Evolutionary conservation across 1,284 basidiomycete species (phyloP).

Genomic region (Ustilago nuda): DNA sequence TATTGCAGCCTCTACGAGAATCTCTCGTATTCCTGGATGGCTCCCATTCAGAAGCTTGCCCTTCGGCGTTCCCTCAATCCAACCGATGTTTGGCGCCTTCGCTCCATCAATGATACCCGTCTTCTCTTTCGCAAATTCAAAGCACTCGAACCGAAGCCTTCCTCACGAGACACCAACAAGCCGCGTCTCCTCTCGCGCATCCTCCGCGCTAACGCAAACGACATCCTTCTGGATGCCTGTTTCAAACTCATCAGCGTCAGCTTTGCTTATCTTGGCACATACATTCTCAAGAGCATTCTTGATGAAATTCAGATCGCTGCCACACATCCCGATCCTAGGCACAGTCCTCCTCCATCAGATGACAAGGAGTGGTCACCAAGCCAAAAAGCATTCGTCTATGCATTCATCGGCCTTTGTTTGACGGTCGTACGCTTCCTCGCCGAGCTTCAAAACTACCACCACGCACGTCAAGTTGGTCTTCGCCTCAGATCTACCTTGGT

Average conservation of each 20-base stretch:
- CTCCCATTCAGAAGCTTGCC: slow-evolving; percentile 50
- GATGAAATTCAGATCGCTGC: slow-evolving; percentile 43
- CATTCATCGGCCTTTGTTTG: slow-evolving; percentile 43
- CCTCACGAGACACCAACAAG: background rate
- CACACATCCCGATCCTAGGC: background rate
- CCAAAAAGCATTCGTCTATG: slow-evolving; percentile 51
- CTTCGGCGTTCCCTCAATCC: slow-evolving; percentile 46
- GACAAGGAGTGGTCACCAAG: slow-evolving; percentile 45
- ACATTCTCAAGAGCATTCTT: slow-evolving; percentile 54
- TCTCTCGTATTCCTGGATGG: slow-evolving; percentile 61
- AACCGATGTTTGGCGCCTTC: slow-evolving; percentile 56
- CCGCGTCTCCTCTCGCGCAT: slow-evolving; percentile 37
- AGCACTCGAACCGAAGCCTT: slow-evolving; percentile 7
- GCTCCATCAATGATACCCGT: slow-evolving; percentile 55
- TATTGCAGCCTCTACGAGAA: slow-evolving; percentile 49
- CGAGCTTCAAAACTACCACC: slow-evolving; percentile 63
- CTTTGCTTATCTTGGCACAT: slow-evolving; percentile 56
- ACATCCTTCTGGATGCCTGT: slow-evolving; percentile 53
- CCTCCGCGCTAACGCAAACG: slow-evolving; percentile 53
- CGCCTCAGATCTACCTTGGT: slow-evolving; percentile 63
- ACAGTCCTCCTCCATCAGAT: background rate
- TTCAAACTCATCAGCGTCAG: slow-evolving; percentile 58
- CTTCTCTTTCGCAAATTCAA: slow-evolving; percentile 49
- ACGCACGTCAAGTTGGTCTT: slow-evolving; percentile 67
- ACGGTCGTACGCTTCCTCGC: slow-evolving; percentile 53